Evolutionary conservation across 2,329 filamentous ascomycete species (phyloP).

Genomic region (Pseudopithomyces maydicus): DNA sequence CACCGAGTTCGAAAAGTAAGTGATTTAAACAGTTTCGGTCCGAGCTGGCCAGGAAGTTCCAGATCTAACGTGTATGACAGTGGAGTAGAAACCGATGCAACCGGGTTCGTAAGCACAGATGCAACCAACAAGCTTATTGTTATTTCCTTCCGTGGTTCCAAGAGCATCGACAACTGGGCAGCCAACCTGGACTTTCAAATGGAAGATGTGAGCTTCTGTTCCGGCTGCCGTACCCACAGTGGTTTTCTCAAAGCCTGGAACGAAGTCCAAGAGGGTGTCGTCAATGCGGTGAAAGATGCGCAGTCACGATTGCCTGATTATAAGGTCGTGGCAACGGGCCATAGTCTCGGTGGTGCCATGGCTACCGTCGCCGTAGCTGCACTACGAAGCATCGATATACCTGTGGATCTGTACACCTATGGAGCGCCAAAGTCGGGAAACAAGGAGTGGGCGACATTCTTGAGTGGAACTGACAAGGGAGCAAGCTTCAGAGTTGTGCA

Average conservation of each 20-base stretch:
- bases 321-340: constrained; percentile 65
- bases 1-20: constrained; percentile 56
- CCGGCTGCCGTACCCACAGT: constrained; percentile 58
- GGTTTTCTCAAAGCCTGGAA: constrained; percentile 67
- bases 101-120: constrained; percentile 55
- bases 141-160: constrained; percentile 64
- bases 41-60: neutral
- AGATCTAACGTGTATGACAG: constrained; percentile 12
- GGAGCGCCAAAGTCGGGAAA: constrained; percentile 71
- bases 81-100: constrained; percentile 47
- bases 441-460: constrained; percentile 57
- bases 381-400: constrained; percentile 56
- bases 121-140: constrained; percentile 60
- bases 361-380: constrained; percentile 64
- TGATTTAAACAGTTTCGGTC: neutral
- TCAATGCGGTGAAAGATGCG: constrained; percentile 53
- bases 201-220: constrained; percentile 48
- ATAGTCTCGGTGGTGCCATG: constrained; percentile 71
- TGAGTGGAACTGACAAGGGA: constrained; percentile 58
- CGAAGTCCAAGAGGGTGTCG: constrained; percentile 54
- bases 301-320: constrained; percentile 56
- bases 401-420: constrained; percentile 67
- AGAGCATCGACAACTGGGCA: constrained; percentile 66
- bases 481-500: constrained; percentile 70
- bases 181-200: constrained; percentile 57